Percentiles rank a stretch among this genome's conserved stretches.
These are phyloP conservation scores for Fusarium sp. DNA, from an alignment of 2,329 filamentous ascomycete genomes.

Conservation along the genomic window DNA sequence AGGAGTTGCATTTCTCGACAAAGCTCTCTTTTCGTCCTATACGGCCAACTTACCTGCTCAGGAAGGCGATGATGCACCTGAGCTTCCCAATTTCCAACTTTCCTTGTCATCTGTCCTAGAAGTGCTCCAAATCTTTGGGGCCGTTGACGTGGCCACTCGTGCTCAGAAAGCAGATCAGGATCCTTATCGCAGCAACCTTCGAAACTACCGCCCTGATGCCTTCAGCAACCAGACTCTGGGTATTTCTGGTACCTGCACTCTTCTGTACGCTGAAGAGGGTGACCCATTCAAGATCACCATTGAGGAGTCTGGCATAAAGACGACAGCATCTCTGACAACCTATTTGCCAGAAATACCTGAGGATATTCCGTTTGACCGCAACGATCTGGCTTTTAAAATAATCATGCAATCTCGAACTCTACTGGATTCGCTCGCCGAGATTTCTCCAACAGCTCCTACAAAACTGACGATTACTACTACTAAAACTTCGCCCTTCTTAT, in stretches of 20 bases:
- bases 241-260: slow-evolving; percentile 86
- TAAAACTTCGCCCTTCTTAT: slow-evolving; percentile 77
- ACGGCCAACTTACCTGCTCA: slow-evolving; percentile 69
- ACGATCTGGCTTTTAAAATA: slow-evolving; percentile 87
- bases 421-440: slow-evolving; percentile 79
- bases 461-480: slow-evolving; percentile 78
- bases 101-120: slow-evolving; percentile 90
- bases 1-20: slow-evolving; percentile 83
- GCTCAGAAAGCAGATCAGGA: slow-evolving; percentile 72
- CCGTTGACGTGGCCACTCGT: slow-evolving; percentile 77
- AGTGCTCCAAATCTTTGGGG: slow-evolving; percentile 94
- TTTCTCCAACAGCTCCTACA: slow-evolving; percentile 78
- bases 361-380: slow-evolving; percentile 89
- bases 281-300: slow-evolving; percentile 87
- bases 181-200: slow-evolving; percentile 72
- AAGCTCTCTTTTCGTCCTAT: slow-evolving; percentile 89
- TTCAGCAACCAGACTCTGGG: slow-evolving; percentile 88
- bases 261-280: slow-evolving; percentile 82
- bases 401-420: slow-evolving; percentile 89
- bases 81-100: slow-evolving; percentile 84
- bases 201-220: slow-evolving; percentile 77
- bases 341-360: slow-evolving; percentile 83
- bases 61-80: slow-evolving; percentile 57
- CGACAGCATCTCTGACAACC: slow-evolving; percentile 90
- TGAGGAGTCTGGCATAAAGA: slow-evolving; percentile 88